Base-by-base conservation (phyloP, 1,284 basidiomycete species). In the Boletus mariae region DNA sequence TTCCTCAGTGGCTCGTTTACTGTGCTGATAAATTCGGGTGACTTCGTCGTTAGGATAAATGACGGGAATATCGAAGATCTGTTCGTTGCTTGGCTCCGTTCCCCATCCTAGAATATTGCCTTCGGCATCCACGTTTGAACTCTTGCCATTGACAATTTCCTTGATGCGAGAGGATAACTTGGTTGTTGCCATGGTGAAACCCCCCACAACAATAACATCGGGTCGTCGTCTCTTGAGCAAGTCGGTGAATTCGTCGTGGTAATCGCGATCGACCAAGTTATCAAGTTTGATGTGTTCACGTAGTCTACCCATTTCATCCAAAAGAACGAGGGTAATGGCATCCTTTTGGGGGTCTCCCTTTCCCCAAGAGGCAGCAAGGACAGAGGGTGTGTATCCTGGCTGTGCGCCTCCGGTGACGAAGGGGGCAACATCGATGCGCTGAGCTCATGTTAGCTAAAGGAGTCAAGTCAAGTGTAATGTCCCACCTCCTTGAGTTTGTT, bases 281-380 rank as follows among this genome's bases (percentile, higher is more conserved):
- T 98, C 95, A 51, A 98, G 81, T 64, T 90, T 91, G 50, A 85
- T 83, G 59, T 93, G 87, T 62, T 97, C 92, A 20, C 93, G 88
- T 64, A 97, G 78, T 51, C 92, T 89, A 13, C 95, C 95, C 45
- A 85, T 84, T 59, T 92, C 84, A 65, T 98, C 95, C 49, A 98
- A 70, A 71, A 88, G 91, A 50, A 97, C 88, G 32, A 92, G 75
- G 31, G 87, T 84, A 55, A 98, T 91, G 2, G 88, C 86, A 70
- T 99, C 96, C 63, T 88, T 90, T 61, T 90, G 85, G 38, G 92
- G 92, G 61, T 97, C 94, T 48, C 97, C 97, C 66, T 90, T 88
- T 44, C 97, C 97, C 83, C 94, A 94, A 4, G 96, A 98, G 54
- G 98, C 75, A 5, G 96, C 92, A 37, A 99, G 78, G 4, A 99